A percentile compares a stretch with the other conserved stretches of the same genome.
Evolutionary conservation across 2,329 filamentous ascomycete genomes (phyloP).

Genomic region (Alternaria tenuissima): DNA sequence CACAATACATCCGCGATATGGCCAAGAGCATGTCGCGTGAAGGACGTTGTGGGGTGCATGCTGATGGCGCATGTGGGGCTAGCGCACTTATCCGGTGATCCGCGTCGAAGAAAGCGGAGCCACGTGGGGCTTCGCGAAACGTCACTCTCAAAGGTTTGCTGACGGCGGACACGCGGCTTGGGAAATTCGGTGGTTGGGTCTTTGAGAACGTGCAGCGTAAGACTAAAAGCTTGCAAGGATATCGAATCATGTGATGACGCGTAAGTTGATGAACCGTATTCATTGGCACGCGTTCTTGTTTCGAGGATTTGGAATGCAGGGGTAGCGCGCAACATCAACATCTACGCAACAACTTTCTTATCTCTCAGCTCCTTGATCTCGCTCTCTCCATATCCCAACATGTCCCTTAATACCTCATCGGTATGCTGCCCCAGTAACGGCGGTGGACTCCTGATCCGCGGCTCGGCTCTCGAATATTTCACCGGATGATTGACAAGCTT

Average conservation of each 20-base stretch:
- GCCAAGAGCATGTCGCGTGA: conserved; percentile 4
- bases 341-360: conserved; percentile 23
- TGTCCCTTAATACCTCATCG: conserved; percentile 42
- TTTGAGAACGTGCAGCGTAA: not conserved
- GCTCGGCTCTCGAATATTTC: conserved; percentile 86
- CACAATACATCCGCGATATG: not conserved
- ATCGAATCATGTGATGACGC: conserved; percentile 1
- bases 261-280: not conserved
- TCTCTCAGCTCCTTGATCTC: conserved; percentile 30
- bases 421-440: conserved; percentile 72
- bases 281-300: not conserved
- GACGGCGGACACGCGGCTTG: not conserved
- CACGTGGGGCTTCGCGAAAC: conserved; percentile 2
- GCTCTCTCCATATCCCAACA: conserved; percentile 36
- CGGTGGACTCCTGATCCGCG: conserved; percentile 77
- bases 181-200: not conserved
- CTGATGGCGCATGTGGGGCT: conserved; percentile 32
- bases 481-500: conserved; percentile 92
- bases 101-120: not conserved
- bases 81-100: conserved; percentile 17
- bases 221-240: not conserved
- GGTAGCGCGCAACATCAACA: not conserved
- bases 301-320: not conserved
- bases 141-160: not conserved
- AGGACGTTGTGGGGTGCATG: conserved; percentile 7